Conservation (phyloP, 768 basidiomycete species). For the Rhizopogon rudus region DNA sequence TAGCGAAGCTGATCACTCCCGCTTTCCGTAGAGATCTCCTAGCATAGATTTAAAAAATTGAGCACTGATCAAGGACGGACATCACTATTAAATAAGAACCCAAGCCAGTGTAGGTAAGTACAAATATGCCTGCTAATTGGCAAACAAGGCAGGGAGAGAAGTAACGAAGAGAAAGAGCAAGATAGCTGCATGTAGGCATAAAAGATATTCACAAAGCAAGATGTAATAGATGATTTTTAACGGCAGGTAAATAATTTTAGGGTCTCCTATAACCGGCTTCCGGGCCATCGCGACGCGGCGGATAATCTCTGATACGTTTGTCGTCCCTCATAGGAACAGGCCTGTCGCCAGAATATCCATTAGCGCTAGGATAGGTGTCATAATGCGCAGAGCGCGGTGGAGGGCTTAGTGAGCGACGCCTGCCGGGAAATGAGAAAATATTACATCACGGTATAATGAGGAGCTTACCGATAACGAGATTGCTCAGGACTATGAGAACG, state of each 20-base stretch:
- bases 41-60: too few species aligned
- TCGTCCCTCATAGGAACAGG: slow-evolving; percentile 34
- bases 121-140: background rate
- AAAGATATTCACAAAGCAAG: background rate
- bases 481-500: slow-evolving; percentile 40
- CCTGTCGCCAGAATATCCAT: slow-evolving; percentile 41
- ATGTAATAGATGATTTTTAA: background rate
- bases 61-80: too few species aligned
- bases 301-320: slow-evolving; percentile 34
- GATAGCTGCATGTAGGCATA: background rate
- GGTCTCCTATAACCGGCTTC: slow-evolving; percentile 28
- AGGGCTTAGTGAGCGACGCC: slow-evolving; percentile 72
- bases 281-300: slow-evolving; percentile 27
- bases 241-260: slow-evolving; percentile 9
- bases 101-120: background rate
- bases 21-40: too few species aligned
- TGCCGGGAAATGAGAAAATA: slow-evolving; percentile 17
- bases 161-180: background rate
- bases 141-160: background rate
- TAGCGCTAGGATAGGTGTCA: slow-evolving; percentile 43
- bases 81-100: background rate
- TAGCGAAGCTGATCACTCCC: too few species aligned
- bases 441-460: background rate
- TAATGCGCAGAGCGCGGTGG: slow-evolving; percentile 47
- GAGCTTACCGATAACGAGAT: slow-evolving; percentile 34